Percentiles rank a stretch among this genome's conserved stretches.
phyloP scores from a whole-genome alignment of 306 rosid genomes.

The Rosa persica region DNA sequence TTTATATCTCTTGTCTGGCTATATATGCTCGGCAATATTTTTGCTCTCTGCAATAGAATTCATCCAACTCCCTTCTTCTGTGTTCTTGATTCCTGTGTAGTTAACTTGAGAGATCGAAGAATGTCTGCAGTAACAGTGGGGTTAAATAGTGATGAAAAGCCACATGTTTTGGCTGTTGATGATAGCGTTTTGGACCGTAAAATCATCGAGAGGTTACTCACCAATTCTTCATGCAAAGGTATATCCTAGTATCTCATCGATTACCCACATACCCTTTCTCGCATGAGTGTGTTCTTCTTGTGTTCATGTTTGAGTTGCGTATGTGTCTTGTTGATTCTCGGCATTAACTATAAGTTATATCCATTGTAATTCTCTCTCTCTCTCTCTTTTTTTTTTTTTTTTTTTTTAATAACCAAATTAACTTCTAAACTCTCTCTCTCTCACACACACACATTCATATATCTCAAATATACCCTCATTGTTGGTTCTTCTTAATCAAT shows the following conservation, averaged over 20 bases:
- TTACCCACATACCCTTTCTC: neutral
- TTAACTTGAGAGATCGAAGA: neutral
- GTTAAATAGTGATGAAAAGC: slow-evolving; percentile 13
- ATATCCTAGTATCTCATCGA: neutral
- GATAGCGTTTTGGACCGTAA: slow-evolving; percentile 30
- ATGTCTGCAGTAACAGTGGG: slow-evolving; percentile 1
- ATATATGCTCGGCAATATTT: neutral
- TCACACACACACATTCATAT: too few species aligned
- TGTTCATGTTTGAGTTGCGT: neutral
- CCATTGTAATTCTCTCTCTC: too few species aligned
- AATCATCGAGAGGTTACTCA: slow-evolving; percentile 27
- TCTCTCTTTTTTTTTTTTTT: too few species aligned
- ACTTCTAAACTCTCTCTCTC: too few species aligned
- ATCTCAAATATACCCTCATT: neutral
- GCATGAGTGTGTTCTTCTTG: neutral
- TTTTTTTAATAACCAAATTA: too few species aligned
- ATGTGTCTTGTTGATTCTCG: neutral
- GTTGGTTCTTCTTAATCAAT: neutral
- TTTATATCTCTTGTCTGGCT: neutral
- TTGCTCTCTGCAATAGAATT: neutral
- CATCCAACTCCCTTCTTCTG: neutral
- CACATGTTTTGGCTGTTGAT: slow-evolving; percentile 35
- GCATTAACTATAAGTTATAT: neutral
- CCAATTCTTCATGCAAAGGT: slow-evolving; percentile 34
- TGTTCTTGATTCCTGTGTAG: neutral